Evolutionary conservation across 2,329 filamentous ascomycete species (phyloP).

Genomic region (Stagonosporopsis vannaccii): DNA sequence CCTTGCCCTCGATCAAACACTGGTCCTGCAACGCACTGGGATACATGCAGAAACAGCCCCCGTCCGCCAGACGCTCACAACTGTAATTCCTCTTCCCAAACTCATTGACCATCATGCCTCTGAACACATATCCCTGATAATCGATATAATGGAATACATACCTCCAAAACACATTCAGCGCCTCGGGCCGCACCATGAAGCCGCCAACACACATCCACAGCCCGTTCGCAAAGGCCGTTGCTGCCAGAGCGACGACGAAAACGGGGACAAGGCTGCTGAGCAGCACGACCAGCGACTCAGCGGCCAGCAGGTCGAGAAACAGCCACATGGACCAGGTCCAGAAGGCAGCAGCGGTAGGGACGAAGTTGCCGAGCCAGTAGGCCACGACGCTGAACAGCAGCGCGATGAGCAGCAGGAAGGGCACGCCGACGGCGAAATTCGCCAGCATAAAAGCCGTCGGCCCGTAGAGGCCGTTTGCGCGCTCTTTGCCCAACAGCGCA

Average conservation of each 20-base stretch:
- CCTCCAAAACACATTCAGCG: slow-evolving; percentile 83
- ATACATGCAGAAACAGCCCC: slow-evolving; percentile 74
- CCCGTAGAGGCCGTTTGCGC: slow-evolving; percentile 81
- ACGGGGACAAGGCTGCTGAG: slow-evolving; percentile 75
- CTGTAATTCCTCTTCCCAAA: slow-evolving; percentile 71
- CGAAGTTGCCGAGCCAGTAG: slow-evolving; percentile 84
- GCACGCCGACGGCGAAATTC: slow-evolving; percentile 83
- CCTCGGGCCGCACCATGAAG: slow-evolving; percentile 76
- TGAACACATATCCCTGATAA: slow-evolving; percentile 85
- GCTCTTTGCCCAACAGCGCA: slow-evolving; percentile 75
- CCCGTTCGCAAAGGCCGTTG: slow-evolving; percentile 85
- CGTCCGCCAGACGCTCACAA: slow-evolving; percentile 55
- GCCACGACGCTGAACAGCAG: slow-evolving; percentile 76
- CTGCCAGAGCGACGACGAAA: slow-evolving; percentile 80
- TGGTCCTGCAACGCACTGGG: slow-evolving; percentile 65
- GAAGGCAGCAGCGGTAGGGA: slow-evolving; percentile 69
- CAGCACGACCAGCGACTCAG: slow-evolving; percentile 82
- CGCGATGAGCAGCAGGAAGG: slow-evolving; percentile 81
- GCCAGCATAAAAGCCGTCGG: slow-evolving; percentile 74
- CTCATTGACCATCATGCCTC: slow-evolving; percentile 94
- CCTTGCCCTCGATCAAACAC: slow-evolving; percentile 75
- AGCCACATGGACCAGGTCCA: slow-evolving; percentile 84
- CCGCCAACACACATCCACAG: slow-evolving; percentile 89
- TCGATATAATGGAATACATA: slow-evolving; percentile 91
- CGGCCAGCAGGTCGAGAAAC: slow-evolving; percentile 82